phyloP scores from a whole-genome alignment of 1,284 basidiomycete species.

The Naganishia sp. region DNA sequence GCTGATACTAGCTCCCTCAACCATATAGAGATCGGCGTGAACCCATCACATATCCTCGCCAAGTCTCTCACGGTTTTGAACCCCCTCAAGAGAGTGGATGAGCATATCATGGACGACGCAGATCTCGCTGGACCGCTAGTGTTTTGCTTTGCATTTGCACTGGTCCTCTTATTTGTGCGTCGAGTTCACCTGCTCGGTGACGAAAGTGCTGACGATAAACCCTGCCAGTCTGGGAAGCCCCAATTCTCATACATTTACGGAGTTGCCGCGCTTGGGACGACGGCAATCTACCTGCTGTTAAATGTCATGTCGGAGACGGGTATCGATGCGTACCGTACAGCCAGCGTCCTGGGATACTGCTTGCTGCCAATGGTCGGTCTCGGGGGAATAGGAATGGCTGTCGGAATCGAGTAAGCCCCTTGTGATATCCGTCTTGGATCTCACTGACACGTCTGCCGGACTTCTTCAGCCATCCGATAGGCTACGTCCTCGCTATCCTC shows the following conservation, averaged over 20 bases:
- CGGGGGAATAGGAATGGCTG: conserved; percentile 80
- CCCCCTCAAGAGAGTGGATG: conserved; percentile 81
- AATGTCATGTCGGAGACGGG: conserved; percentile 96
- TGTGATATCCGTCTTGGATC: neutral
- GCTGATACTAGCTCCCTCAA: neutral
- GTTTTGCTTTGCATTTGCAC: conserved; percentile 89
- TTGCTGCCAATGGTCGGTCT: conserved; percentile 96
- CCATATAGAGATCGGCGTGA: conserved; percentile 86
- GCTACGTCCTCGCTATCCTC: conserved; percentile 75
- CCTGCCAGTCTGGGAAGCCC: conserved; percentile 84
- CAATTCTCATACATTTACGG: conserved; percentile 99
- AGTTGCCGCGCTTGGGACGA: conserved; percentile 87
- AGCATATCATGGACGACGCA: conserved; percentile 98
- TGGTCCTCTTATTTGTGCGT: conserved; percentile 83
- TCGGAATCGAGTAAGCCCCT: conserved; percentile 78
- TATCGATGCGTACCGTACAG: conserved; percentile 94
- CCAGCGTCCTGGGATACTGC: conserved; percentile 95
- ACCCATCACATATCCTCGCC: conserved; percentile 89
- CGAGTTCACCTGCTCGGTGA: neutral
- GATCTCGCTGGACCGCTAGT: conserved; percentile 95
- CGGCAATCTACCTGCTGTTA: conserved; percentile 91
- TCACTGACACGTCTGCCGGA: conserved; percentile 8
- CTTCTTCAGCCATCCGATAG: conserved; percentile 67
- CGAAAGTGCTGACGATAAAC: too few relatives aligned
- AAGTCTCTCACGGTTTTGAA: conserved; percentile 96